Base-by-base conservation (phyloP, 164 flowering plant genomes). In the Macadamia integrifolia region DNA sequence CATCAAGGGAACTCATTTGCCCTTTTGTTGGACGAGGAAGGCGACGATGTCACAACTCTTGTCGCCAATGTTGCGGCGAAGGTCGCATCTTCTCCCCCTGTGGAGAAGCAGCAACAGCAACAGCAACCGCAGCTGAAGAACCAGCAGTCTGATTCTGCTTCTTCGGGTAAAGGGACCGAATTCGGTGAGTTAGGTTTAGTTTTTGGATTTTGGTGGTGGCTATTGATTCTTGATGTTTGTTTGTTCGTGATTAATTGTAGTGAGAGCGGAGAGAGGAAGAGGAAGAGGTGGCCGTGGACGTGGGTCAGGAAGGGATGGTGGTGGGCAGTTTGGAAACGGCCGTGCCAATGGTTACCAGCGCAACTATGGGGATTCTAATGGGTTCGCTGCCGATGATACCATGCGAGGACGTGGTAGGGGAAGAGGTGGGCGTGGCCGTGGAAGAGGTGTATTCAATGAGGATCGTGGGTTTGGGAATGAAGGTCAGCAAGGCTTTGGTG, bases 1-100 rank as follows among this genome's bases (percentile, higher is more conserved):
- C 69, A 71, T 0, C 73, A 68, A 14, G 72, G 5, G 70, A 78
- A 78, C 70, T 32, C 77, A 3, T 78, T 78, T 61, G 79, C 74
- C 31, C 75, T 78, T 12, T 62, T 78, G 50, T 58, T 31, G 48
- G 81, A 73, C 29, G 81, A 75, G 6, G 81, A 73, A 31, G 64
- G 67, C 6, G 81, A 78, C 57, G 79, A 75, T 58, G 11, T 78
- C 42, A 42, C 60, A 2, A 29, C 62, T 3, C 73, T 78, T 17
- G 23, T 70, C 3, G 75, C 77, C 4, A 57, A 50, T 15, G 72
- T 66, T 62, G 72, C 75, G 35, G 67, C 72, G 35, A 71, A 70
- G 69, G 50, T 46, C 5, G 67, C 6, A 0, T 9, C 66, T 8
- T 44, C 73, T 7, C 66, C 72, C 0, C 61, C 70, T 6, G 9